Evolutionary conservation across 2,329 filamentous ascomycete genomes (phyloP).

Genomic region (Aspergillus persii): DNA sequence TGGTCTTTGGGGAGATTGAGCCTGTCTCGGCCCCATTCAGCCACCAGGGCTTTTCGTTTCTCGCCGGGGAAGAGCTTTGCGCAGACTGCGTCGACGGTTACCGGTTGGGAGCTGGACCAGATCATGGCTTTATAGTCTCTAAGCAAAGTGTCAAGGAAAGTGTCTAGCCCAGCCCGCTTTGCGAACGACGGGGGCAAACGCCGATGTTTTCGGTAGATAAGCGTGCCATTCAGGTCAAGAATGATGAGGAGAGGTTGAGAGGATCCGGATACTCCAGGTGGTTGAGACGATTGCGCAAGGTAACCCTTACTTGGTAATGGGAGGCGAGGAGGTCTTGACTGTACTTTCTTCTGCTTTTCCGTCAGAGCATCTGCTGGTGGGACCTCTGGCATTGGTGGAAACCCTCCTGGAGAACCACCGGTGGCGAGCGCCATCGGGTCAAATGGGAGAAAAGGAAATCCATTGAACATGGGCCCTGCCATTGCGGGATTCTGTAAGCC

Average conservation of each 20-base stretch:
- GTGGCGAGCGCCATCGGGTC: constrained; percentile 6
- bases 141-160: constrained; percentile 73
- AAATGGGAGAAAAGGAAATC: constrained; percentile 5
- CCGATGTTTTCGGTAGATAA: constrained; percentile 68
- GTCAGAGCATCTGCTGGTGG: constrained; percentile 12
- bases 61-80: constrained; percentile 57
- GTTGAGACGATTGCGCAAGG: constrained; percentile 52
- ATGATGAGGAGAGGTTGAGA: constrained; percentile 73
- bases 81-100: constrained; percentile 65
- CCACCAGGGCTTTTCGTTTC: constrained; percentile 59
- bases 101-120: constrained; percentile 80
- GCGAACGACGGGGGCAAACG: constrained; percentile 55
- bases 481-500: constrained; percentile 6
- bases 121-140: constrained; percentile 75
- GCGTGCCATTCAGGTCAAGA: constrained; percentile 89
- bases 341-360: neutral
- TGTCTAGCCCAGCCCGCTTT: constrained; percentile 63
- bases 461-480: constrained; percentile 9
- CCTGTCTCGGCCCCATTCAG: constrained; percentile 74
- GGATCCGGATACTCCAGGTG: constrained; percentile 41
- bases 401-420: constrained; percentile 1
- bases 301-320: constrained; percentile 63
- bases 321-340: constrained; percentile 20
- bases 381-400: neutral
- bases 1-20: constrained; percentile 65